phyloP scores from a whole-genome alignment of 441 rosid species.

The Erysimum pusillum region DNA sequence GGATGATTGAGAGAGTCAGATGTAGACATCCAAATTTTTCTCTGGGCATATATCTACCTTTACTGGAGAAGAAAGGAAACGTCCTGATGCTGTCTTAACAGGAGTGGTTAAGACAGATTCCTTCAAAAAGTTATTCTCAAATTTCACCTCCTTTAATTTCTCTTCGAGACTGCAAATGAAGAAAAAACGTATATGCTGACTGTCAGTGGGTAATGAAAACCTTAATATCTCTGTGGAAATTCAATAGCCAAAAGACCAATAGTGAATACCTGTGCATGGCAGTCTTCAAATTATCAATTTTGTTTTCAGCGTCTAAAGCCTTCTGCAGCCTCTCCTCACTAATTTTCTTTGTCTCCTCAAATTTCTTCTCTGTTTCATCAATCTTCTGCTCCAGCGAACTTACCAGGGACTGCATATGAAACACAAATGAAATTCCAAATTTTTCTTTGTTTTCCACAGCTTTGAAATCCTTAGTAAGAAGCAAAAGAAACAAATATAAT shows the following conservation, averaged over 20 bases:
- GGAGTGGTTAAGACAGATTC: slow-evolving; percentile 53
- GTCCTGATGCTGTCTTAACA: slow-evolving; percentile 58
- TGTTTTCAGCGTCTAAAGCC: slow-evolving; percentile 80
- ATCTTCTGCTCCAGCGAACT: slow-evolving; percentile 77
- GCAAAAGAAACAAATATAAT: not conserved
- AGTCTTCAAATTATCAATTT: slow-evolving; percentile 80
- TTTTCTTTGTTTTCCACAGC: slow-evolving; percentile 10
- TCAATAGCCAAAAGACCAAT: slow-evolving; percentile 25
- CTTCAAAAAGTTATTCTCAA: slow-evolving; percentile 72
- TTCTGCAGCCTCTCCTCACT: slow-evolving; percentile 87
- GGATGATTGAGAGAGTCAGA: slow-evolving; percentile 19
- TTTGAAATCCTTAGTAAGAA: slow-evolving; percentile 13
- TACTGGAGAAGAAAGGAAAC: slow-evolving; percentile 52
- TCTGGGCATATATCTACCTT: slow-evolving; percentile 51
- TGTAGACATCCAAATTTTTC: slow-evolving; percentile 16
- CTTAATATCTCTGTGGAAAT: slow-evolving; percentile 6
- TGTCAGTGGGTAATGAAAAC: slow-evolving; percentile 27
- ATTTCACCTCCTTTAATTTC: slow-evolving; percentile 73
- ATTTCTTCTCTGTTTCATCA: slow-evolving; percentile 76
- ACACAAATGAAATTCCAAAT: slow-evolving; percentile 28
- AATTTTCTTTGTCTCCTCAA: slow-evolving; percentile 76
- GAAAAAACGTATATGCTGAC: slow-evolving; percentile 10
- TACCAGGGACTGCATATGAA: slow-evolving; percentile 65
- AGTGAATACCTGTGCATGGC: slow-evolving; percentile 72
- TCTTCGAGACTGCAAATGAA: slow-evolving; percentile 73